These are phyloP conservation scores for Zygosaccharomyces pseudobailii DNA, from an alignment of 1,139 yeast species.

Conservation along the genomic window DNA sequence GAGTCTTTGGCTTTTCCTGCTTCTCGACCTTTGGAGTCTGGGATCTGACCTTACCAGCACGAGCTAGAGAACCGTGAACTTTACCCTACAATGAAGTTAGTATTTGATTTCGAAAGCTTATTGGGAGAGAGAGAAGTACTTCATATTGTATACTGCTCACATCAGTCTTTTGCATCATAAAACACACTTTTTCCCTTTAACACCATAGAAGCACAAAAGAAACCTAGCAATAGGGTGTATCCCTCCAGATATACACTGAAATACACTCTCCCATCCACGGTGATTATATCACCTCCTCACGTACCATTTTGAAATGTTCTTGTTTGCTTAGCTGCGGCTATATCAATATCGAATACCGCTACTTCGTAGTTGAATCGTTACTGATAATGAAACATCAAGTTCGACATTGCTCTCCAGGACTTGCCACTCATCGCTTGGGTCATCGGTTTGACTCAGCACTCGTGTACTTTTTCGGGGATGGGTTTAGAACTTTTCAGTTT, in stretches of 20 bases:
- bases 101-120: background rate
- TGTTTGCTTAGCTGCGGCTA: conserved; percentile 3
- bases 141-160: too few species aligned
- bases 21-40: conserved; percentile 93
- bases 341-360: background rate
- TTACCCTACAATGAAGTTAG: conserved; percentile 54
- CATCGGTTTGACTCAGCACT: background rate
- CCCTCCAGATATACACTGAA: too few species aligned
- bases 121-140: too few species aligned
- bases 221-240: too few species aligned
- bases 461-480: background rate
- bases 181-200: too few species aligned
- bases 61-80: conserved; percentile 99
- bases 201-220: too few species aligned
- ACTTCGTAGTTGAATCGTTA: background rate
- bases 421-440: conserved; percentile 1
- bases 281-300: background rate
- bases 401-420: background rate
- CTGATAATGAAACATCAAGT: conserved; percentile 1
- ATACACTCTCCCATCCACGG: background rate
- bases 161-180: too few species aligned
- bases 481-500: background rate
- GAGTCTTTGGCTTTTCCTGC: conserved; percentile 77
- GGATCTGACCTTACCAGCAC: conserved; percentile 99
- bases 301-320: conserved; percentile 5